These are phyloP conservation scores for Turnera subulata DNA, from an alignment of 345 rosid genomes.

Conservation along the genomic window DNA sequence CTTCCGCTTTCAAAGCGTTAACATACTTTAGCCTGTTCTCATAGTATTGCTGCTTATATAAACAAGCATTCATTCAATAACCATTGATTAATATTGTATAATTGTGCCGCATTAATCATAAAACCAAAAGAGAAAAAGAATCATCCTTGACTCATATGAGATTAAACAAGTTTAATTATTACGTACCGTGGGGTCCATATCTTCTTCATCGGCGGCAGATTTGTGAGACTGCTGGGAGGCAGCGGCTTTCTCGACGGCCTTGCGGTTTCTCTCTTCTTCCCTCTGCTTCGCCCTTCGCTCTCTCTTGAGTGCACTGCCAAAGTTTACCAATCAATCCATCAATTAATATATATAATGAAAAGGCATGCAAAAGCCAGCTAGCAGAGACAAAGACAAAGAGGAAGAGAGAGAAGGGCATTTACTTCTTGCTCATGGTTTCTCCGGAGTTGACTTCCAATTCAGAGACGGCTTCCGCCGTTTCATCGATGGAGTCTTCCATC, in stretches of 20 bases:
- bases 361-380: too few relatives aligned
- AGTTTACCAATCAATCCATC: not conserved
- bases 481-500: conserved; percentile 43
- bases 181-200: conserved; percentile 98
- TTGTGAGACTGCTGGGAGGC: conserved; percentile 10
- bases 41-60: conserved; percentile 89
- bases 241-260: conserved; percentile 45
- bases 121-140: not conserved
- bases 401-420: not conserved
- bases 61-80: too few relatives aligned
- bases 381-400: not conserved
- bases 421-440: conserved; percentile 79
- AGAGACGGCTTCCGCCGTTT: conserved; percentile 36
- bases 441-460: conserved; percentile 35
- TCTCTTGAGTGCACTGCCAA: conserved; percentile 74
- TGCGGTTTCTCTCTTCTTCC: conserved; percentile 76
- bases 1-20: conserved; percentile 57
- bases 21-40: conserved; percentile 77
- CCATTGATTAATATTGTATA: too few relatives aligned
- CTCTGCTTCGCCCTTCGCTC: conserved; percentile 64
- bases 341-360: not conserved
- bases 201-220: conserved; percentile 72
- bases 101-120: conserved; percentile 33
- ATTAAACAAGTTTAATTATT: not conserved
- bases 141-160: too few relatives aligned